phyloP scores from a whole-genome alignment of 768 basidiomycete species.

The Amanita phalloides region DNA sequence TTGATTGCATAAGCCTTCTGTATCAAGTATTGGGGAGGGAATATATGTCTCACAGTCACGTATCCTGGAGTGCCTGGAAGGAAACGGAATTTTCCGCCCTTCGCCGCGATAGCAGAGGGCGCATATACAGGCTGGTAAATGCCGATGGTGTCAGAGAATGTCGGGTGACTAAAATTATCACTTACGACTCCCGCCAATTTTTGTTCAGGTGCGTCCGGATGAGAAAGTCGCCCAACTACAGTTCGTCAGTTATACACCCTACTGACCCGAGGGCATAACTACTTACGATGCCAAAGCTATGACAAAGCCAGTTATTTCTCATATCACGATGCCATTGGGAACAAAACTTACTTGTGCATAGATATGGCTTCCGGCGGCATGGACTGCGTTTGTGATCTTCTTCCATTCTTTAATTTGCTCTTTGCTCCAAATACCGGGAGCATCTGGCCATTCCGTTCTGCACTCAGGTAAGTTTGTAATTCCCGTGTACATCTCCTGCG shows the following conservation, averaged over 20 bases:
- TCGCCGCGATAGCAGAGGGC: slow-evolving; percentile 31
- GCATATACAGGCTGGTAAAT: slow-evolving; percentile 29
- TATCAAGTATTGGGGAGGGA: neutral
- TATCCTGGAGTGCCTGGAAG: slow-evolving; percentile 27
- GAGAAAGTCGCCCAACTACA: slow-evolving; percentile 23
- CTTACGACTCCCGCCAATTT: slow-evolving; percentile 22
- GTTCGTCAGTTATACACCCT: neutral
- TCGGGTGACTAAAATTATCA: neutral
- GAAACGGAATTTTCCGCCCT: slow-evolving; percentile 29
- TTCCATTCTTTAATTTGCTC: slow-evolving; percentile 36
- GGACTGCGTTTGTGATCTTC: slow-evolving; percentile 34
- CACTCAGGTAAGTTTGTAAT: neutral
- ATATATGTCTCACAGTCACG: slow-evolving; percentile 21
- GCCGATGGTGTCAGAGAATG: slow-evolving; percentile 1
- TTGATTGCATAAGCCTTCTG: neutral
- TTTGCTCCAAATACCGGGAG: slow-evolving; percentile 35
- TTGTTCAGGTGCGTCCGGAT: slow-evolving; percentile 29
- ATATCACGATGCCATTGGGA: too few relatives aligned
- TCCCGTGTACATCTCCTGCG: neutral
- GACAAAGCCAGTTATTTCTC: too few relatives aligned
- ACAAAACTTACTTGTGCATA: slow-evolving; percentile 27
- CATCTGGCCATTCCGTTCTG: slow-evolving; percentile 32
- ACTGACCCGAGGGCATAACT: neutral
- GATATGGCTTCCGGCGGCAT: slow-evolving; percentile 31
- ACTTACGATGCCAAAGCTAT: slow-evolving; percentile 29